These are phyloP conservation scores for Suillus alpinus DNA, from an alignment of 768 basidiomycete species.

Conservation along the genomic window DNA sequence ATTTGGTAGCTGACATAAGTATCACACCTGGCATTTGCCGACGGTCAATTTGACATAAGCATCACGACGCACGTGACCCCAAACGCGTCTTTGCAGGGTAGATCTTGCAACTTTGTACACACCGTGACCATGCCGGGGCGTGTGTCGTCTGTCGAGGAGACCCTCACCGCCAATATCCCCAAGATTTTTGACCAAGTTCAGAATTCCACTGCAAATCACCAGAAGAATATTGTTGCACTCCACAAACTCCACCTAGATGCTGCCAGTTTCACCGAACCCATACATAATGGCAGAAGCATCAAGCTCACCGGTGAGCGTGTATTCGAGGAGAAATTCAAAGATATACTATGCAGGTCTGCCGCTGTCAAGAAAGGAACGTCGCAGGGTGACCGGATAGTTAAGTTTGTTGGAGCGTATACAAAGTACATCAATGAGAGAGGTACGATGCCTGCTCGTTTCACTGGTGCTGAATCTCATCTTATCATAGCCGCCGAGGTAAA, in stretches of 20 bases:
- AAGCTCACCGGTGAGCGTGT: constrained; percentile 73
- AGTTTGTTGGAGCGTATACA: constrained; percentile 79
- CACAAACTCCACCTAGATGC: constrained; percentile 75
- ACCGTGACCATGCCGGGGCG: constrained; percentile 32
- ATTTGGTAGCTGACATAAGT: neutral
- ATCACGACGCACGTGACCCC: constrained; percentile 8
- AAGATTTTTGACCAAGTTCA: constrained; percentile 83
- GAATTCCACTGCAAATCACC: constrained; percentile 71
- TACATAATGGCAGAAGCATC: constrained; percentile 45
- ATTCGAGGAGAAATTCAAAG: constrained; percentile 67
- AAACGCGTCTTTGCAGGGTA: neutral
- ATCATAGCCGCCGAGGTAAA: constrained; percentile 35
- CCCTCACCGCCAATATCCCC: constrained; percentile 37
- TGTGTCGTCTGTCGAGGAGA: constrained; percentile 23
- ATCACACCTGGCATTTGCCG: neutral
- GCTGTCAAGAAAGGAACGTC: constrained; percentile 77
- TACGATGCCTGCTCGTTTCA: constrained; percentile 26
- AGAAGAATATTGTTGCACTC: constrained; percentile 83
- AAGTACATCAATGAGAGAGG: constrained; percentile 77
- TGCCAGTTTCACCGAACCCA: constrained; percentile 46
- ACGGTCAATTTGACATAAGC: neutral
- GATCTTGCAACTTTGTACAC: constrained; percentile 7
- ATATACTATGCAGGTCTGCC: constrained; percentile 58
- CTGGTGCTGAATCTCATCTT: neutral
- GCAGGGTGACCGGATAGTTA: constrained; percentile 74